Evolutionary conservation across 1,284 basidiomycete species (phyloP).

Genomic region (Trichosporon sp.): DNA sequence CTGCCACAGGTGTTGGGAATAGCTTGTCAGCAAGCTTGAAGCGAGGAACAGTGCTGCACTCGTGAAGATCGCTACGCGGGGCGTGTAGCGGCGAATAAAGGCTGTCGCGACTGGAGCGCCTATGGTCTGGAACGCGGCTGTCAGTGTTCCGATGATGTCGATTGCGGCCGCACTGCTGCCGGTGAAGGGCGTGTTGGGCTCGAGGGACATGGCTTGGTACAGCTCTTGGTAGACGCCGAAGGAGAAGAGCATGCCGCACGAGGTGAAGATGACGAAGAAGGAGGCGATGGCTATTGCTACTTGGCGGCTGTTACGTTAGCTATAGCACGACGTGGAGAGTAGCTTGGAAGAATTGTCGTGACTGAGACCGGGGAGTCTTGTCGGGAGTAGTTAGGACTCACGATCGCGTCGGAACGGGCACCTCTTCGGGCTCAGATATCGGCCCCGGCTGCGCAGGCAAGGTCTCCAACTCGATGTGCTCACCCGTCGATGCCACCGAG

Average conservation of each 20-base stretch:
- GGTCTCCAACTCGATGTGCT: not conserved
- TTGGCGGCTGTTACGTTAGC: constrained; percentile 12
- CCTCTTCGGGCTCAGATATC: not conserved
- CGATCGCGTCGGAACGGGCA: not conserved
- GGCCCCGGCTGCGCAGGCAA: not conserved
- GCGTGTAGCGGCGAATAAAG: constrained; percentile 24
- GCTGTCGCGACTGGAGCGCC: constrained; percentile 25
- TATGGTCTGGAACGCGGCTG: constrained; percentile 29
- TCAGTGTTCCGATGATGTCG: constrained; percentile 33
- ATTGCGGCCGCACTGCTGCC: constrained; percentile 23
- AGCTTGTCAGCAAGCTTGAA: constrained; percentile 21
- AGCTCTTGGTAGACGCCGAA: constrained; percentile 38
- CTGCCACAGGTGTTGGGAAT: constrained; percentile 26
- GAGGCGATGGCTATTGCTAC: constrained; percentile 18
- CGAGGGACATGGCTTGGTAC: constrained; percentile 23
- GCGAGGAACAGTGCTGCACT: constrained; percentile 24
- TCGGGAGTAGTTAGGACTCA: not conserved
- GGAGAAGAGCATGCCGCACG: constrained; percentile 31
- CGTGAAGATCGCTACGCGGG: constrained; percentile 16
- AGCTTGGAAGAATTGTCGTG: no score
- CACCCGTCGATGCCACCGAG: not conserved
- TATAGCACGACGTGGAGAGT: not conserved
- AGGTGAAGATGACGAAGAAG: constrained; percentile 26
- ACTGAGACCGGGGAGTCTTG: no score
- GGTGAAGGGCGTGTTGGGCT: constrained; percentile 25